These are phyloP conservation scores for Dactylis glomerata DNA, from an alignment of 176 grass and related monocot genomes.

Conservation along the genomic window DNA sequence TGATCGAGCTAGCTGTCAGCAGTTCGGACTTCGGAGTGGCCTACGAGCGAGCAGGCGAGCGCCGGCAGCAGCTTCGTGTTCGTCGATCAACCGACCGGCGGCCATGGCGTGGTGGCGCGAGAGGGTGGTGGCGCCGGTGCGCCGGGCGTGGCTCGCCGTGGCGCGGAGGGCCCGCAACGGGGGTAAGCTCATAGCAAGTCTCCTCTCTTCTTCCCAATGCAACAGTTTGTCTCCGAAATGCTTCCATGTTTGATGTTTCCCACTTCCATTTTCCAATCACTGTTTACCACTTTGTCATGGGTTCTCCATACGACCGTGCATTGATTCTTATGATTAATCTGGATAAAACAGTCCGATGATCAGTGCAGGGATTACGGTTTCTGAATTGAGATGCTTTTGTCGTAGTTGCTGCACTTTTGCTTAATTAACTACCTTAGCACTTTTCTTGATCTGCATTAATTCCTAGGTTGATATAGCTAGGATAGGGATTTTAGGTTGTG, in stretches of 20 bases:
- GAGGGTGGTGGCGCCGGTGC: slow-evolving; percentile 55
- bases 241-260: not conserved
- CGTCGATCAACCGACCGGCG: not conserved
- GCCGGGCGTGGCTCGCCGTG: slow-evolving; percentile 64
- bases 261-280: not conserved
- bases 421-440: no score
- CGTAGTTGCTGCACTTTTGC: not conserved
- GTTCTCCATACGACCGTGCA: not conserved
- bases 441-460: no score
- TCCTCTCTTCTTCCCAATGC: not conserved
- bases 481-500: no score
- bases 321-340: not conserved
- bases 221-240: not conserved
- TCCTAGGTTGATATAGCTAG: no score
- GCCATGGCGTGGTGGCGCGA: slow-evolving; percentile 75
- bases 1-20: not conserved
- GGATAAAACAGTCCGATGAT: not conserved
- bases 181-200: slow-evolving; percentile 9
- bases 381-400: not conserved
- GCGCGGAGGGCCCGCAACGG: slow-evolving; percentile 34
- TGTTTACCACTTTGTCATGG: not conserved
- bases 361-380: not conserved
- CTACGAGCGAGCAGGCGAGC: not conserved
- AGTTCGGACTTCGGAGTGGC: not conserved
- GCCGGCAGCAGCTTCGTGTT: slow-evolving; percentile 7